These are phyloP conservation scores for Peronosclerospora sorghi DNA, from an alignment of 352 stramenopile genomes.

Conservation along the genomic window DNA sequence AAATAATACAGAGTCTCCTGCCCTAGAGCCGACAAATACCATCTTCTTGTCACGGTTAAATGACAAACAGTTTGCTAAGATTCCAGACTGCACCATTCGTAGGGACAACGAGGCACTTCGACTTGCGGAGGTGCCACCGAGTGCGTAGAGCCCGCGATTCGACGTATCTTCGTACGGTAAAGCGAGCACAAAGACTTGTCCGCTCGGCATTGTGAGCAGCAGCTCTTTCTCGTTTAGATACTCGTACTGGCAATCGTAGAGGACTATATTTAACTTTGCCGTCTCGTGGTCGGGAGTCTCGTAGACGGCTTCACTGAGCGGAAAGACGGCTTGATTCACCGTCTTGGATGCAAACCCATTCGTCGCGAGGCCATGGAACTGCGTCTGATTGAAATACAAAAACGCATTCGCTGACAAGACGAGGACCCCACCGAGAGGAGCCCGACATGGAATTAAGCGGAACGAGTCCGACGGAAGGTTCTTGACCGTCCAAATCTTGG, in stretches of 20 bases:
- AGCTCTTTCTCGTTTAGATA: slow-evolving; percentile 64
- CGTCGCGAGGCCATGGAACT: slow-evolving; percentile 64
- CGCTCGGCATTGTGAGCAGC: slow-evolving; percentile 43
- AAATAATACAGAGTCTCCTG: slow-evolving; percentile 68
- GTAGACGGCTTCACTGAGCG: slow-evolving; percentile 50
- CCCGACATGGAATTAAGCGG: slow-evolving; percentile 54
- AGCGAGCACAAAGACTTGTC: slow-evolving; percentile 52
- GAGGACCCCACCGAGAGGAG: slow-evolving; percentile 60
- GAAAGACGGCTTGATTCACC: slow-evolving; percentile 61
- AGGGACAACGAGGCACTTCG: slow-evolving; percentile 36
- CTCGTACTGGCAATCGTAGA: slow-evolving; percentile 60
- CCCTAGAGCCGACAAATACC: slow-evolving; percentile 72
- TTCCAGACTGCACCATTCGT: slow-evolving; percentile 34
- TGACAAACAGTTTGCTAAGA: slow-evolving; percentile 46
- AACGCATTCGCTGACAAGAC: slow-evolving; percentile 72
- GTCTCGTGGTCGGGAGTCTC: slow-evolving; percentile 41
- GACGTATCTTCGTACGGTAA: slow-evolving; percentile 48
- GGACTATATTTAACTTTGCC: slow-evolving; percentile 39
- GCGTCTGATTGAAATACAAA: slow-evolving; percentile 83
- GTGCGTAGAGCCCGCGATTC: slow-evolving; percentile 22
- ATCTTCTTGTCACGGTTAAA: slow-evolving; percentile 52
- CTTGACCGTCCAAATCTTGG: slow-evolving; percentile 80
- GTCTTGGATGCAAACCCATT: slow-evolving; percentile 69
- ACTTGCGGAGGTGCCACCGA: slow-evolving; percentile 11
- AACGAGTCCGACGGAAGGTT: slow-evolving; percentile 77